phyloP scores from a whole-genome alignment of 2,329 filamentous ascomycete species.

The Tolypocladium ophioglossoides region DNA sequence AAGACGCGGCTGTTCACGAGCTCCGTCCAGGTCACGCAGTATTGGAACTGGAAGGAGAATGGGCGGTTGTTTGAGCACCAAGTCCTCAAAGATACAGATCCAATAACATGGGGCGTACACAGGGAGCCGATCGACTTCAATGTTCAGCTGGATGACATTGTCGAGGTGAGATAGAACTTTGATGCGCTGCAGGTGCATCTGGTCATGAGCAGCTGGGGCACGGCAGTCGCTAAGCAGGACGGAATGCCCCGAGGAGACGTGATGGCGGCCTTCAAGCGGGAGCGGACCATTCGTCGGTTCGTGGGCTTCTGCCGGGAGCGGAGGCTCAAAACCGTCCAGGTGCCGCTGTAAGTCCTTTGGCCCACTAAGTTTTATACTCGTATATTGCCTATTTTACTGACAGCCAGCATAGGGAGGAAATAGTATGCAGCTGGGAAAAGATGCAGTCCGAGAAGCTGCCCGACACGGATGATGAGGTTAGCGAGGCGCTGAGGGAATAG shows the following conservation, averaged over 20 bases:
- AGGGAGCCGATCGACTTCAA: constrained; percentile 40
- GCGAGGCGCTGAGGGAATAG: constrained; percentile 14
- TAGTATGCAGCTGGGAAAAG: constrained; percentile 22
- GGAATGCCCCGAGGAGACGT: constrained; percentile 32
- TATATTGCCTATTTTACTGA: constrained; percentile 7
- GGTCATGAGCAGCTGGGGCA: constrained; percentile 20
- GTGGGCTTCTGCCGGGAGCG: constrained; percentile 34
- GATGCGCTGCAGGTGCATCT: constrained; percentile 32
- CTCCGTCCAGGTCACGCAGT: constrained; percentile 38
- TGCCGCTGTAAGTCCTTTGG: constrained; percentile 25
- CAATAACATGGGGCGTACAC: constrained; percentile 38
- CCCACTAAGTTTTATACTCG: background rate
- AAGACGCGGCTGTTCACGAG: constrained; percentile 37
- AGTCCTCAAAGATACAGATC: constrained; percentile 33
- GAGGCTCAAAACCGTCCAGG: constrained; percentile 29
- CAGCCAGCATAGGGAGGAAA: constrained; percentile 17
- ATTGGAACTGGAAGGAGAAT: constrained; percentile 40
- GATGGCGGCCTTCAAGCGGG: constrained; percentile 40
- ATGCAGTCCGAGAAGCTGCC: constrained; percentile 23
- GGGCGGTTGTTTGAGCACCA: constrained; percentile 39
- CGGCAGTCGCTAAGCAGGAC: constrained; percentile 14
- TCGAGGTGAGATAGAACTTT: constrained; percentile 32
- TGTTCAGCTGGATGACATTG: constrained; percentile 34
- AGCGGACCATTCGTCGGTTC: constrained; percentile 42
- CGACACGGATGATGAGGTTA: constrained; percentile 14